Evolutionary conservation across 2,329 filamentous ascomycete genomes (phyloP).

Genomic region (Trichoderma koningiopsis): DNA sequence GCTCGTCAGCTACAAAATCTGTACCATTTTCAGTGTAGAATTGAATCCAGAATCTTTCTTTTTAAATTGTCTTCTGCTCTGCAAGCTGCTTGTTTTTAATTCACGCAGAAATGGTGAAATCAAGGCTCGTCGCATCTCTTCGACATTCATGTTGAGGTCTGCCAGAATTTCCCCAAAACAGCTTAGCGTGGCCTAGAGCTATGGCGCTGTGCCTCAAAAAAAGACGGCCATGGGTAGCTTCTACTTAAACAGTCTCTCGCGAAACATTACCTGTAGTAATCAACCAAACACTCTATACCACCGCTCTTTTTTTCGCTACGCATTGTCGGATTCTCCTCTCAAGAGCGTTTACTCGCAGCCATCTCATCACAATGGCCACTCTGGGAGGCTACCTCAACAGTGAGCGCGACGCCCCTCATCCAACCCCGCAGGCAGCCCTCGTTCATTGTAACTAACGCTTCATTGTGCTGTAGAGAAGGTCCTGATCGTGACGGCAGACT

Average conservation of each 20-base stretch:
- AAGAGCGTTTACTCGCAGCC: neutral
- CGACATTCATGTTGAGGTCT: neutral
- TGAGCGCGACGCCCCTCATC: constrained; percentile 35
- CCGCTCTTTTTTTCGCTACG: neutral
- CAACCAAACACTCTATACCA: neutral
- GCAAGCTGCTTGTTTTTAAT: neutral
- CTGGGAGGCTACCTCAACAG: constrained; percentile 51
- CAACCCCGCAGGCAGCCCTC: constrained; percentile 17
- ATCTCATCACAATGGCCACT: constrained; percentile 42
- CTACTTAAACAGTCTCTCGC: neutral
- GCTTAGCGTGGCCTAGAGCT: constrained; percentile 24
- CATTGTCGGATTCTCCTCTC: neutral
- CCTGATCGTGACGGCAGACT: constrained; percentile 87
- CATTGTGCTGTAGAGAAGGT: constrained; percentile 72
- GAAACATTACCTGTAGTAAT: neutral
- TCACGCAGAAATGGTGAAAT: no score
- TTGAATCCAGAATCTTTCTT: neutral
- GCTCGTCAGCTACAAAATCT: neutral
- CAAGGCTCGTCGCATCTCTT: neutral
- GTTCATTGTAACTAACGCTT: constrained; percentile 10
- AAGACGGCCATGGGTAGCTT: neutral
- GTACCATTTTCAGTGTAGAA: neutral
- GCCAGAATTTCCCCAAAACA: constrained; percentile 18
- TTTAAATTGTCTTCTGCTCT: neutral
- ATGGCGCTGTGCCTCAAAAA: constrained; percentile 17